Evolutionary conservation across 2,329 filamentous ascomycete species (phyloP), one percentile per base, ranked within the genome.

Genomic region (Fusarium falciforme): DNA sequence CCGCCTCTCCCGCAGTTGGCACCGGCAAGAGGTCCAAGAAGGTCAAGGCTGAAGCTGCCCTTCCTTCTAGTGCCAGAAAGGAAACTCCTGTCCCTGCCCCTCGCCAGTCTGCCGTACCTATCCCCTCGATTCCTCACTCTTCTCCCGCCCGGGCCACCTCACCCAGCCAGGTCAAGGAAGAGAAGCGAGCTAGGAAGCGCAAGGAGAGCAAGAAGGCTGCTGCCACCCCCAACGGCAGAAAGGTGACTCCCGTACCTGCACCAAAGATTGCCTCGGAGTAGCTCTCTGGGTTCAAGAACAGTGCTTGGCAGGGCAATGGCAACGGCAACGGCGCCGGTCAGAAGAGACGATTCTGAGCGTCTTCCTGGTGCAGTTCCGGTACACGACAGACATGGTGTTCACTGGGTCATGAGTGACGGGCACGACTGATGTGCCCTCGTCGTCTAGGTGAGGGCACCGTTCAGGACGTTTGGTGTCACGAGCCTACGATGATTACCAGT

Each of bases 121-220:
- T 84, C 7, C 85, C 84, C 11, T 74, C 67, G n/a, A 71, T 84
- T 16, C 83, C 82, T 35, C 76, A 79, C 25, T 78, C 79, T 9
- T 80, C 79, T 5, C 79, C 71, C 25, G 52, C 42, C 22, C 40
- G 49, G 27, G 27, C 59, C 35, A 63, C 73, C 5, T 78, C 75
- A 5, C 77, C 81, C 20, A 65, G 71, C 35, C 64, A 71, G 27
- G 67, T 64, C 64, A 80, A 80, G 67, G 71, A 61, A 35, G 73
- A 79, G 58, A 82, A 79, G 70, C 81, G 80, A 64, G 42, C 67
- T 9, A 81, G 77, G 67, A 82, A 79, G 73, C 68, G 73, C 63
- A 82, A 80, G 64, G 74, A 78, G 40, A 61, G 36, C 57, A 74
- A 74, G 62, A 73, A 72, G 57, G 66, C 73, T 17, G 63, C 67